Evolutionary conservation across 2,329 filamentous ascomycete species (phyloP).

Genomic region (Lasiodiplodia sp.): DNA sequence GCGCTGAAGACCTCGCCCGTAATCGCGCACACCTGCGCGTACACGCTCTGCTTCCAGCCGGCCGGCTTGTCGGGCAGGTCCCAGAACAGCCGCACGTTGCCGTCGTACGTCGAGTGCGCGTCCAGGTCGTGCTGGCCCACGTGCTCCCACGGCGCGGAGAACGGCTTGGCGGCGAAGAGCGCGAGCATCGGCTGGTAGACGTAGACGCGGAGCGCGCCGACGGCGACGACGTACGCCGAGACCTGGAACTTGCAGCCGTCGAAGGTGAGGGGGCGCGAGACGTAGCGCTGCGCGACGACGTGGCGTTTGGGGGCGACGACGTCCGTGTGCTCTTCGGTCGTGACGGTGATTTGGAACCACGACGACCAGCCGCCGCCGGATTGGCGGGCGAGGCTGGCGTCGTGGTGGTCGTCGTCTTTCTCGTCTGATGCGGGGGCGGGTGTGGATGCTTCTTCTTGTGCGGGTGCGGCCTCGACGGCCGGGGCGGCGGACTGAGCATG

Average conservation of each 20-base stretch:
- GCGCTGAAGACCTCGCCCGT: slow-evolving; percentile 85
- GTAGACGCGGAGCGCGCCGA: slow-evolving; percentile 79
- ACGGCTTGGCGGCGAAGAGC: slow-evolving; percentile 81
- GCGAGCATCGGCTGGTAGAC: slow-evolving; percentile 93
- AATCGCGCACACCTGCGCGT: slow-evolving; percentile 73
- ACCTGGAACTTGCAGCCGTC: slow-evolving; percentile 90
- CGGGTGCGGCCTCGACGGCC: no score
- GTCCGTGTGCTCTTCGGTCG: slow-evolving; percentile 53
- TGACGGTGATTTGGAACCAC: slow-evolving; percentile 41
- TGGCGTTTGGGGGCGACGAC: slow-evolving; percentile 78
- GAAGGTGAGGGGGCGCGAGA: slow-evolving; percentile 84
- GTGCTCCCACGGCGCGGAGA: slow-evolving; percentile 66
- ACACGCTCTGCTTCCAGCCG: slow-evolving; percentile 67
- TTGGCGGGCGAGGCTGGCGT: slow-evolving; percentile 45
- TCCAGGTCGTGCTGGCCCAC: slow-evolving; percentile 34
- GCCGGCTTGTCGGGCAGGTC: slow-evolving; percentile 58
- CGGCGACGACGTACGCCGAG: slow-evolving; percentile 84
- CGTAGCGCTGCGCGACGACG: slow-evolving; percentile 95
- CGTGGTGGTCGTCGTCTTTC: slow-evolving; percentile 54
- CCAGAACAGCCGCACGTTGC: slow-evolving; percentile 79
- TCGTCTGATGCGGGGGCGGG: background rate
- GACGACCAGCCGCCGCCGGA: slow-evolving; percentile 35
- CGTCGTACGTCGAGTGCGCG: slow-evolving; percentile 52
- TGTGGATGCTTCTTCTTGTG: background rate
- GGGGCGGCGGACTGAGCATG: background rate